Percentiles rank a stretch among this genome's conserved stretches.
These are phyloP conservation scores for Capsicum pubescens DNA, from an alignment of 257 asterid species.

Conservation along the genomic window DNA sequence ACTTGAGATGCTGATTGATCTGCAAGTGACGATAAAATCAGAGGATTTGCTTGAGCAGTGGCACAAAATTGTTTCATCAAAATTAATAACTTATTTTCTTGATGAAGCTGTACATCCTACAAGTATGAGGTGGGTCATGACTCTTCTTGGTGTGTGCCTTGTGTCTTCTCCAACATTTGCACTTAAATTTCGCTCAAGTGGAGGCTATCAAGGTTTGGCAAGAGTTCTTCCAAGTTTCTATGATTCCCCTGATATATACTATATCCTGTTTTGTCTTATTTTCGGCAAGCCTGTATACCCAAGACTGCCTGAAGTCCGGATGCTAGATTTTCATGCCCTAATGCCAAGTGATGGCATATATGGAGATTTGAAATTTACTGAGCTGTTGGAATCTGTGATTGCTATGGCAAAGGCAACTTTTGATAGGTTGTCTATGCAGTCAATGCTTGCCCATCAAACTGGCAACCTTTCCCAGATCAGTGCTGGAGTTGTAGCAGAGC, in stretches of 20 bases:
- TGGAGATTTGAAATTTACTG: conserved; percentile 80
- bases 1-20: conserved; percentile 98
- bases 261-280: conserved; percentile 91
- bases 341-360: conserved; percentile 85
- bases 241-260: conserved; percentile 98
- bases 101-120: conserved; percentile 99
- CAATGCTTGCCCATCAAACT: conserved; percentile 82
- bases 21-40: conserved; percentile 90
- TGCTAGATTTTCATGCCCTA: conserved; percentile 98
- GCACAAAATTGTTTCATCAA: conserved; percentile 98
- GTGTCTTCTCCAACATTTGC: conserved; percentile 95
- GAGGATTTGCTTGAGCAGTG: conserved; percentile 99
- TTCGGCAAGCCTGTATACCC: conserved; percentile 98
- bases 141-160: conserved; percentile 97
- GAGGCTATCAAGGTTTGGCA: conserved; percentile 94
- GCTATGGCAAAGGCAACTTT: conserved; percentile 98
- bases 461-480: conserved; percentile 90
- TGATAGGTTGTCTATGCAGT: conserved; percentile 84
- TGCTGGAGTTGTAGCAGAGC: conserved; percentile 93
- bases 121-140: conserved; percentile 99
- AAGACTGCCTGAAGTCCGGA: conserved; percentile 97
- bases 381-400: conserved; percentile 85
- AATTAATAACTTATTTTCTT: conserved; percentile 83
- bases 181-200: conserved; percentile 93
- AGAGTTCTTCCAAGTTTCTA: conserved; percentile 96